These are phyloP conservation scores for Berberis thunbergii DNA, from an alignment of 164 flowering plant species.

Conservation along the genomic window DNA sequence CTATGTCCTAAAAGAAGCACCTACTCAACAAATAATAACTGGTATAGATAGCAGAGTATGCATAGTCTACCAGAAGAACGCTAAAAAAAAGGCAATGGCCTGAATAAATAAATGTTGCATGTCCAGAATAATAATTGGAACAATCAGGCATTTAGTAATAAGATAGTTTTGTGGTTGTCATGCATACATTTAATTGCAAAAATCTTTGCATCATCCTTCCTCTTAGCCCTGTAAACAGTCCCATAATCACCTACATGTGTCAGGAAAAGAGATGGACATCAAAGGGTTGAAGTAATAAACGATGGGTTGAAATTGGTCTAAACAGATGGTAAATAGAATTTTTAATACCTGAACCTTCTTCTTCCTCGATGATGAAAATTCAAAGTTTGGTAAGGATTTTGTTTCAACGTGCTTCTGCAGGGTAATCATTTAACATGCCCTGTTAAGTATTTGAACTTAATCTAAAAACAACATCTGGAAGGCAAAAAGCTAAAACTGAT, in stretches of 20 bases:
- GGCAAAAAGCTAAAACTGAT: neutral
- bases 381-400: slow-evolving; percentile 43
- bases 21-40: too few species aligned
- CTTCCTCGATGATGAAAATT: slow-evolving; percentile 55
- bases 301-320: neutral
- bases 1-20: too few species aligned
- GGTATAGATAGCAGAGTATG: too few species aligned
- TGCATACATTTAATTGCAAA: slow-evolving; percentile 40
- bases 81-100: too few species aligned
- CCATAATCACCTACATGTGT: slow-evolving; percentile 42
- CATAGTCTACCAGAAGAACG: too few species aligned
- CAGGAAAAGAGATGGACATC: neutral
- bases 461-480: neutral
- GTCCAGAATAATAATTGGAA: too few species aligned
- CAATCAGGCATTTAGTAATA: neutral
- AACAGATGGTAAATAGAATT: slow-evolving; percentile 2
- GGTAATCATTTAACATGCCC: slow-evolving; percentile 9
- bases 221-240: slow-evolving; percentile 38
- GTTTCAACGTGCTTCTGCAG: slow-evolving; percentile 30
- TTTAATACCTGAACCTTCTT: slow-evolving; percentile 54
- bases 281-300: neutral
- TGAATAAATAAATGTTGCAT: too few species aligned
- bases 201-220: slow-evolving; percentile 29
- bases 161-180: neutral
- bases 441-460: neutral